Evolutionary conservation across 2,329 filamentous ascomycete species (phyloP).

Genomic region (Leptographium radiaticola): DNA sequence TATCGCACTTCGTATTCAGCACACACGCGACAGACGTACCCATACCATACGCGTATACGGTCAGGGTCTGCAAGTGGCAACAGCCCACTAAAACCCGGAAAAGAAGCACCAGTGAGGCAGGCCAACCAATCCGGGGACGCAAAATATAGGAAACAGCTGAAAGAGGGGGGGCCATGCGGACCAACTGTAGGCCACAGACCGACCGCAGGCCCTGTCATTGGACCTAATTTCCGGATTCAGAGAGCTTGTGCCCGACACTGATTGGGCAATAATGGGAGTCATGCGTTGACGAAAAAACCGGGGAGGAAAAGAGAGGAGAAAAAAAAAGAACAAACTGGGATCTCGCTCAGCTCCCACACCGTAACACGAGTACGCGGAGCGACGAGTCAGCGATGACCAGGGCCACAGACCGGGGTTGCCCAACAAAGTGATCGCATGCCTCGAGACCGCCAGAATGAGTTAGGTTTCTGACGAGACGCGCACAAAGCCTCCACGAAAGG

Average conservation of each 20-base stretch:
- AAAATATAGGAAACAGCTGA: background rate
- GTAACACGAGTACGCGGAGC: too few species aligned
- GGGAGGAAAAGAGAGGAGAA: too few species aligned
- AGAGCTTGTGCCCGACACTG: constrained; percentile 15
- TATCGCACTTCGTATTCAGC: background rate
- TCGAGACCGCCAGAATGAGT: background rate
- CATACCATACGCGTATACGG: too few species aligned
- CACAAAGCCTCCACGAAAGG: constrained; percentile 4
- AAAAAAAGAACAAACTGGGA: too few species aligned
- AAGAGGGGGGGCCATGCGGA: constrained; percentile 5
- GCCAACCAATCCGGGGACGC: background rate
- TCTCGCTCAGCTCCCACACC: too few species aligned
- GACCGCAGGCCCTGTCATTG: constrained; percentile 19
- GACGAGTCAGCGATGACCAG: background rate
- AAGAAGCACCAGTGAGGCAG: background rate
- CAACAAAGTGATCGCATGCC: too few species aligned
- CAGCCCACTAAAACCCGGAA: background rate
- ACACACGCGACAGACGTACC: background rate
- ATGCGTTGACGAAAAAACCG: background rate
- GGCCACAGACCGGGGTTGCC: too few species aligned
- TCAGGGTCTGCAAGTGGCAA: background rate
- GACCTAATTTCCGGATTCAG: constrained; percentile 22
- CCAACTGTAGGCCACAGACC: constrained; percentile 18
- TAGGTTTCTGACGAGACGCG: constrained; percentile 3
- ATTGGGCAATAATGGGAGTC: constrained; percentile 27